Percentiles rank a stretch among this genome's conserved stretches.
Evolutionary conservation across 768 basidiomycete species (phyloP).

Genomic region (Suillus luteus): DNA sequence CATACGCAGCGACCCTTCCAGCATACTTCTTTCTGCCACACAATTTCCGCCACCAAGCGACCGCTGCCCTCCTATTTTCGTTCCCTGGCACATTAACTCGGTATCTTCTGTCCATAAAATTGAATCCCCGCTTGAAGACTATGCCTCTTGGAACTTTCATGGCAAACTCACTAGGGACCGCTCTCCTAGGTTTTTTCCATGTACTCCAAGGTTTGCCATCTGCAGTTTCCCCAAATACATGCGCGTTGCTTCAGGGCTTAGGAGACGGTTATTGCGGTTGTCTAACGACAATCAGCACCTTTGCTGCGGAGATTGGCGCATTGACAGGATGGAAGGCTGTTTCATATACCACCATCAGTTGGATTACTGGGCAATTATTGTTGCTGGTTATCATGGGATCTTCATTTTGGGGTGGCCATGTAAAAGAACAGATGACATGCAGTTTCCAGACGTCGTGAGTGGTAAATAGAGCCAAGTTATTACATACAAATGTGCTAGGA

Average conservation of each 20-base stretch:
- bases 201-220: slow-evolving; percentile 60
- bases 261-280: slow-evolving; percentile 94
- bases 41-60: slow-evolving; percentile 73
- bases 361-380: slow-evolving; percentile 66
- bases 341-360: slow-evolving; percentile 71
- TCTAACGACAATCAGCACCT: slow-evolving; percentile 92
- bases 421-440: slow-evolving; percentile 52
- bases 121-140: slow-evolving; percentile 64
- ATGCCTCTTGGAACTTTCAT: slow-evolving; percentile 81
- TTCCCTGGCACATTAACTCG: slow-evolving; percentile 89
- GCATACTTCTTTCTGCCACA: slow-evolving; percentile 75
- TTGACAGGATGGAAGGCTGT: slow-evolving; percentile 59
- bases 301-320: slow-evolving; percentile 74
- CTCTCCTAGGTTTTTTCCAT: slow-evolving; percentile 73
- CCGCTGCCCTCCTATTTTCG: slow-evolving; percentile 85
- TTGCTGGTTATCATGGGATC: slow-evolving; percentile 75
- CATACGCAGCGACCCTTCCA: slow-evolving; percentile 75
- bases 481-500: slow-evolving; percentile 13
- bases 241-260: slow-evolving; percentile 78
- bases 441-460: slow-evolving; percentile 33
- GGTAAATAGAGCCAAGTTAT: not conserved
- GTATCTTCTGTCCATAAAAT: slow-evolving; percentile 68
- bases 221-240: slow-evolving; percentile 50
- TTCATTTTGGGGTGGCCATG: slow-evolving; percentile 52
- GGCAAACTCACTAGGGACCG: slow-evolving; percentile 79